Conservation (phyloP, 768 basidiomycete species). For the Dendrothele bispora region DNA sequence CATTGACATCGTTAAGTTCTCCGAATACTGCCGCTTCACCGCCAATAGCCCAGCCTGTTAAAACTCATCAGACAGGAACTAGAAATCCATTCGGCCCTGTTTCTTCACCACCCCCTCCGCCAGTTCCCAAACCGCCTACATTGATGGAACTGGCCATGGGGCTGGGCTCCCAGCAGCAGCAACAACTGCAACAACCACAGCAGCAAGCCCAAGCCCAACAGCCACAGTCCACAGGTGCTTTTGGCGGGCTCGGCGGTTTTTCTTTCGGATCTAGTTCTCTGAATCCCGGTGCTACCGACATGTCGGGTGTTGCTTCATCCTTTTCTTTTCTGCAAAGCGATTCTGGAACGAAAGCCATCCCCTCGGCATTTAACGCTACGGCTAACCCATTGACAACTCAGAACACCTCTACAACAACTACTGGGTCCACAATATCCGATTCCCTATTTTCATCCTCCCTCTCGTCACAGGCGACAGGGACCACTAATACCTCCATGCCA, state of each 20-base stretch:
- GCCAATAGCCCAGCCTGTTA: conserved; percentile 61
- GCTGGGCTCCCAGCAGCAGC: conserved; percentile 20
- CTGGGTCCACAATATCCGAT: conserved; percentile 46
- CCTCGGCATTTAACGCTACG: conserved; percentile 8
- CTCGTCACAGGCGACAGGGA: conserved; percentile 53
- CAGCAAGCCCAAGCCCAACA: conserved; percentile 17
- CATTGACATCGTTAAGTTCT: conserved; percentile 39
- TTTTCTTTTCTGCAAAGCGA: conserved; percentile 51
- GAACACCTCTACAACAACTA: conserved; percentile 33
- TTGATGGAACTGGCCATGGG: conserved; percentile 77
- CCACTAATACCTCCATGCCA: conserved; percentile 30
- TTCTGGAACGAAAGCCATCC: conserved; percentile 8
- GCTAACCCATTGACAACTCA: conserved; percentile 26
- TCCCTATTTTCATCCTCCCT: conserved; percentile 47
- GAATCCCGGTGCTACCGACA: conserved; percentile 49
- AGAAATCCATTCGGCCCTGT: conserved; percentile 93
- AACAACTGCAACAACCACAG: conserved; percentile 16
- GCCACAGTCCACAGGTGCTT: conserved; percentile 17
- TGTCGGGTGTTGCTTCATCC: conserved; percentile 72
- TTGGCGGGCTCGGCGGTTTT: conserved; percentile 32
- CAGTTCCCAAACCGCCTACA: conserved; percentile 74
- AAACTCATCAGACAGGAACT: conserved; percentile 89
- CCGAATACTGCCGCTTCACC: conserved; percentile 34
- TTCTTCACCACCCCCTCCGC: conserved; percentile 55
- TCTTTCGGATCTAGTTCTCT: conserved; percentile 41